A percentile compares a stretch with the other conserved stretches of the same genome.
Conservation (phyloP, 805 yeast species). For the Candida suzukii region DNA sequence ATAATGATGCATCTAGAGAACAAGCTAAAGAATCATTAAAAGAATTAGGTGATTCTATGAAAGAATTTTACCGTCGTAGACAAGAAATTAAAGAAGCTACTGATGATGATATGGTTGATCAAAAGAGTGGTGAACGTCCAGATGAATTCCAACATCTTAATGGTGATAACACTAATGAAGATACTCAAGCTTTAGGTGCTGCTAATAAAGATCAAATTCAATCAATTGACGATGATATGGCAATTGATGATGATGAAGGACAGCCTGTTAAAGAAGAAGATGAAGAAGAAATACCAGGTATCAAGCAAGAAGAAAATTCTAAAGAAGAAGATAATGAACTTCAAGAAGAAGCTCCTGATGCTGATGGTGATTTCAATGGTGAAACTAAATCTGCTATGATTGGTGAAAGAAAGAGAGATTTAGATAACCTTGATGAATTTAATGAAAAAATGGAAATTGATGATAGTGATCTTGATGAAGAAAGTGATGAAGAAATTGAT, state of each 20-base stretch:
- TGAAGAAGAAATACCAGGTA: constrained; percentile 18
- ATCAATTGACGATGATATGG: constrained; percentile 69
- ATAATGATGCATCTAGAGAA: constrained; percentile 52
- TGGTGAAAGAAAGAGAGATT: constrained; percentile 13
- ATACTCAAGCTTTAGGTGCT: constrained; percentile 90
- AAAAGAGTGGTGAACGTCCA: constrained; percentile 58
- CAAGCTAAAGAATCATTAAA: constrained; percentile 72
- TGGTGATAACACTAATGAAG: constrained; percentile 68
- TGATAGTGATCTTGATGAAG: constrained; percentile 26
- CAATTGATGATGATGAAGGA: constrained; percentile 63
- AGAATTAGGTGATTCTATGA: constrained; percentile 85
- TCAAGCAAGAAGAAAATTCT: constrained; percentile 22
- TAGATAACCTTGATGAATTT: constrained; percentile 26
- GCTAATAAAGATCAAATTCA: constrained; percentile 78
- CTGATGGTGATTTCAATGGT: constrained; percentile 11
- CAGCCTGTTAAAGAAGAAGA: constrained; percentile 25
- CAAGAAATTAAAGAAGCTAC: constrained; percentile 77
- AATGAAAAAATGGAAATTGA: constrained; percentile 35
- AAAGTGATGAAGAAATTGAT: constrained; percentile 16
- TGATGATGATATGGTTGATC: constrained; percentile 44
- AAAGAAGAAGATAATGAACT: constrained; percentile 18
- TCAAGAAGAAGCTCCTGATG: constrained; percentile 14
- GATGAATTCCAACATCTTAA: constrained; percentile 84
- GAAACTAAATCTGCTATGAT: constrained; percentile 11
- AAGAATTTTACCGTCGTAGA: constrained; percentile 85